Evolutionary conservation across 106 monocot species (phyloP), one percentile per base, ranked within the genome.

Genomic region (Gastrodia elata): DNA sequence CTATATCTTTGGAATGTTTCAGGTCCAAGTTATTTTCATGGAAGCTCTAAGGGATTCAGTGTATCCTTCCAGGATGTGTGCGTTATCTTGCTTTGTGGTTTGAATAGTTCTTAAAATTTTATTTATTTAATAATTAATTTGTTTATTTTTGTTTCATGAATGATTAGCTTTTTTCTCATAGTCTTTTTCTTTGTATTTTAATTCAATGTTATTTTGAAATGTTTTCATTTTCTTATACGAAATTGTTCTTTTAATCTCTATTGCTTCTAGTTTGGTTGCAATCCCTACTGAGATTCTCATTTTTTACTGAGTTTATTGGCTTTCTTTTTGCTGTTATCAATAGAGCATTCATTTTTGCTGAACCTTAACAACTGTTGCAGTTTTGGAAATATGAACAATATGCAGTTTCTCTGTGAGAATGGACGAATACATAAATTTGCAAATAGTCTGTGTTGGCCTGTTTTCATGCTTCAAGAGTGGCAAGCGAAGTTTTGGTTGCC

Each of bases 341-440:
- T 61, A 30, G 13, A 61, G 32, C 27, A 61, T 30, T 32, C 26
- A 69, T 61, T 30, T 61, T 32, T 69, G 56, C 82, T 81, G 71
- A 16, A 56, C 82, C 88, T 91, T 91, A 76, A 84, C 68, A 33
- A 64, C 36, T 80, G 48, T 52, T 81, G 74, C 77, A 98, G 97
- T 61, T 98, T 93, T 85, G 93, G 93, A 38, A 98, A 91, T 77
- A 37, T 91, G 71, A 87, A 77, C 65, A 98, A 98, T 87, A 68
- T 98, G 67, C 98, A 98, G 81, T 93, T 90, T 72, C 83, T 98
- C 22, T 93, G 85, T 82, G 98, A 98, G 85, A 98, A 93, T 82
- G 98, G 98, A 64, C 93, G 98, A 75, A 74, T 89, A 77, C 98
- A 98, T 36, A 98, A 98, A 65, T 91, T 98, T 82, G 98, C 98